Base-by-base conservation (phyloP, 257 asterid genomes). In the Gardenia jasminoides region DNA sequence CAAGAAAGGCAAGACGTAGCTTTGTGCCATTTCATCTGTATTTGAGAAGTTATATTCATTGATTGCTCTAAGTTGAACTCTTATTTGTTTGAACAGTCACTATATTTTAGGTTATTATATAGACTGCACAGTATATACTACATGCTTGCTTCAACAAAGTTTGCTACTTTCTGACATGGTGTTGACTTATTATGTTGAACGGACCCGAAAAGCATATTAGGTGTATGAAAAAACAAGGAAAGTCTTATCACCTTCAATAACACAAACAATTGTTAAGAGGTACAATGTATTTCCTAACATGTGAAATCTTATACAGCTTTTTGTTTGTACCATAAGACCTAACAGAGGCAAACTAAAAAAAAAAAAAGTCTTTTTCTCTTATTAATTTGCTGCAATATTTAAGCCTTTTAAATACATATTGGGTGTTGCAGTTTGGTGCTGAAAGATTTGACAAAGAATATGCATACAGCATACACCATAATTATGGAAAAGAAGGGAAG, bases 401-500 rank as follows among this genome's bases (percentile, higher is more conserved):
- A n/a, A 48, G 22, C 19, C 36, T 47, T 65, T 12, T 69, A n/a
- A 47, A 30, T 43, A 67, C 19, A 30, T 46, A 36, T 20, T 48
- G 68, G 64, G n/a, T 87, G 10, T 85, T 81, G 76, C 84, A 96
- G 99, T 94, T 92, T 85, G 98, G 97, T 75, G 92, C 89, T 75
- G 99, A 96, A 86, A 92, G 94, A 82, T 96, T 96, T 59, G 98
- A 96, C 87, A 96, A 92, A 88, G 98, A 93, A 82, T 96, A 96
- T 81, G 95, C 95, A 78, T 96, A 96, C 80, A 5, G 92, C 86
- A 89, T 93, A 78, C 93, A 98, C 10, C 99, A 96, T 90, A 91
- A 87, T 80, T 96, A 93, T 81, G 99, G 99, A 74, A 96, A 93
- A 93, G 99, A 96, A 90, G 99, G 99, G 78, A 96, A 96, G 86